Conservation (phyloP, 2,329 filamentous ascomycete genomes). For the Colletotrichum sp. region DNA sequence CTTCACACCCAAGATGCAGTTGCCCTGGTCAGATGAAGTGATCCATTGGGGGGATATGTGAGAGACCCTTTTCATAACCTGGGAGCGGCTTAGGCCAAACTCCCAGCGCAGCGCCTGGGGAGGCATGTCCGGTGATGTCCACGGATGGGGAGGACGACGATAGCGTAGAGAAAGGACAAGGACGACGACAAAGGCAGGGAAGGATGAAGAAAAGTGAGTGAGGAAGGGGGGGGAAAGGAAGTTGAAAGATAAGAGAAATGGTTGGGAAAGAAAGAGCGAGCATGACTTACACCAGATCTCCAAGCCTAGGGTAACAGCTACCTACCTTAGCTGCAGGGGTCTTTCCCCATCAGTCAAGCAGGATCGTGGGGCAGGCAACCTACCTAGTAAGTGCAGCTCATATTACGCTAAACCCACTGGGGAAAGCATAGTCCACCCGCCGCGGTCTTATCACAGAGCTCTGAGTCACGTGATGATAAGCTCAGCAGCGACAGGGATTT, state of each 20-base stretch:
- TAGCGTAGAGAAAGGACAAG: background rate
- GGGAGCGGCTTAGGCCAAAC: background rate
- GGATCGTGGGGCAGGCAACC: background rate
- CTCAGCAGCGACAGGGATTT: background rate
- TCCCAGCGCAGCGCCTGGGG: background rate
- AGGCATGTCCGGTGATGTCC: background rate
- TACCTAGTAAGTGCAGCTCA: background rate
- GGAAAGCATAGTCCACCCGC: background rate
- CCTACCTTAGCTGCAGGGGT: background rate
- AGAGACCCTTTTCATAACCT: background rate
- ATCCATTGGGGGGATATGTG: background rate
- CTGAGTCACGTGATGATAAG: constrained; percentile 5
- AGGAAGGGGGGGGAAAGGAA: background rate
- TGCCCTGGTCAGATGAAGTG: background rate
- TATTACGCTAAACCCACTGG: background rate
- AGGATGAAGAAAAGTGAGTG: background rate
- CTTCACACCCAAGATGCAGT: background rate
- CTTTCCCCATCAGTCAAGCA: background rate
- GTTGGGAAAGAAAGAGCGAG: background rate
- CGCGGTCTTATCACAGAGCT: background rate
- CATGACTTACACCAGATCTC: background rate
- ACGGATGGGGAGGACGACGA: background rate
- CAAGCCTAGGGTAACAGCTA: background rate
- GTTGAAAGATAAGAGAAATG: background rate
- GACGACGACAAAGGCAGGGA: background rate